phyloP scores from a whole-genome alignment of 2,329 filamentous ascomycete genomes.

The Beauveria sp. region DNA sequence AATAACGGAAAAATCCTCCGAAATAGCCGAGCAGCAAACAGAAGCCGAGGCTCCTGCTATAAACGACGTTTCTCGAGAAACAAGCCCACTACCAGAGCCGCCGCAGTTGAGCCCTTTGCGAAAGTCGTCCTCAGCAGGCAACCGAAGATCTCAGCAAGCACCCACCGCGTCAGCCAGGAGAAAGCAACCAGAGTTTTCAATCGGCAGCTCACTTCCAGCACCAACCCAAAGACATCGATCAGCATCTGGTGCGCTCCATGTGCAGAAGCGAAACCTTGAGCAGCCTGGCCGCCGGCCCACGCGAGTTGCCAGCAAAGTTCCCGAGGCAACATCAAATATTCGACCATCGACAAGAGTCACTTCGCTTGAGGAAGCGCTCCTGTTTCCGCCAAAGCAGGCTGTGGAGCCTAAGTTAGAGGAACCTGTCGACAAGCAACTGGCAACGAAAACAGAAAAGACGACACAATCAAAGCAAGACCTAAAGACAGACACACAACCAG shows the following conservation, averaged over 20 bases:
- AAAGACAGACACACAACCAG: not conserved
- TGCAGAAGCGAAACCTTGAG: constrained; percentile 2
- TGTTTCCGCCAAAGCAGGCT: not conserved
- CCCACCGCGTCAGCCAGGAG: not conserved
- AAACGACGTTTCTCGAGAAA: constrained; percentile 25
- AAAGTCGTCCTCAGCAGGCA: constrained; percentile 44
- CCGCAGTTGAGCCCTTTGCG: constrained; percentile 45
- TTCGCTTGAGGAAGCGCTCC: constrained; percentile 1
- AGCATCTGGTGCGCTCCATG: not conserved
- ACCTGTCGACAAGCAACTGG: not conserved
- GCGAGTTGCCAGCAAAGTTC: not conserved
- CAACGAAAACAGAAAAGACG: not conserved
- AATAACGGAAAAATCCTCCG: constrained; percentile 30
- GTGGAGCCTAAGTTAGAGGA: not conserved
- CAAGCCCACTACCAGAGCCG: constrained; percentile 39
- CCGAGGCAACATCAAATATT: not conserved
- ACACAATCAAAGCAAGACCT: not conserved
- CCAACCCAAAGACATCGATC: not conserved
- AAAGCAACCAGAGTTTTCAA: not conserved
- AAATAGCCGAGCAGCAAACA: constrained; percentile 21
- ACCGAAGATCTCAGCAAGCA: constrained; percentile 27
- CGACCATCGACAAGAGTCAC: not conserved
- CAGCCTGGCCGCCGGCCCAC: constrained; percentile 1
- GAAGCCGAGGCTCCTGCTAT: constrained; percentile 37
- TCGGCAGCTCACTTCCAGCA: not conserved